Percentiles rank a stretch among this genome's conserved stretches.
Evolutionary conservation across 805 yeast species (phyloP).

Genomic region (Debaryomyces tyrocola): DNA sequence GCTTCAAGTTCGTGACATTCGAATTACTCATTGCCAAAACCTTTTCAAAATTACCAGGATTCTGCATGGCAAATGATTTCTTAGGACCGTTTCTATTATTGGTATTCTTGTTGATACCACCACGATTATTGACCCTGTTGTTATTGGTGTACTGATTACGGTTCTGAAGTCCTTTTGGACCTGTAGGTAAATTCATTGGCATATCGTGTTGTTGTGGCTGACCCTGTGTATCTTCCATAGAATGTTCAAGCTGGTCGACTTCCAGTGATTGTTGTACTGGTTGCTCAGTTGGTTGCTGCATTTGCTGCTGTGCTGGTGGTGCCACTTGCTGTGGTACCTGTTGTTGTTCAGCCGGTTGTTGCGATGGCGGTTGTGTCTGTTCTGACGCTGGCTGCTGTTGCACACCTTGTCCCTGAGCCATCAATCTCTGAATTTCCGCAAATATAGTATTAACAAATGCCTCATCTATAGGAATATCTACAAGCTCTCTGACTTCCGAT

Average conservation of each 20-base stretch:
- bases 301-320: conserved; percentile 6
- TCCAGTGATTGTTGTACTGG: conserved; percentile 1
- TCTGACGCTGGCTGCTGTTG: background rate
- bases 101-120: conserved; percentile 22
- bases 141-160: background rate
- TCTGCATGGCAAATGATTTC: conserved; percentile 36
- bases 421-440: conserved; percentile 51
- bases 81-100: conserved; percentile 15
- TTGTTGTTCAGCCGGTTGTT: conserved; percentile 2
- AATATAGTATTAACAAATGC: conserved; percentile 58
- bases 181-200: conserved; percentile 5
- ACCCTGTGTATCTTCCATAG: background rate
- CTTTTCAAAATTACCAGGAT: conserved; percentile 41
- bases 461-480: conserved; percentile 60
- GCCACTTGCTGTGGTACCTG: conserved; percentile 8
- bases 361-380: conserved; percentile 2
- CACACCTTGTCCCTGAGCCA: conserved; percentile 10
- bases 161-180: conserved; percentile 4
- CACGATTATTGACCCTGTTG: conserved; percentile 10
- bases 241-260: background rate
- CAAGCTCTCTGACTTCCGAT: conserved; percentile 58
- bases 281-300: conserved; percentile 3
- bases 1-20: conserved; percentile 22
- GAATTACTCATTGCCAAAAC: conserved; percentile 36
- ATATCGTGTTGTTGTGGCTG: background rate